These are phyloP conservation scores for Jimgerdemannia flammicorona DNA, from an alignment of 192 early-diverging fungal genomes.

Conservation along the genomic window DNA sequence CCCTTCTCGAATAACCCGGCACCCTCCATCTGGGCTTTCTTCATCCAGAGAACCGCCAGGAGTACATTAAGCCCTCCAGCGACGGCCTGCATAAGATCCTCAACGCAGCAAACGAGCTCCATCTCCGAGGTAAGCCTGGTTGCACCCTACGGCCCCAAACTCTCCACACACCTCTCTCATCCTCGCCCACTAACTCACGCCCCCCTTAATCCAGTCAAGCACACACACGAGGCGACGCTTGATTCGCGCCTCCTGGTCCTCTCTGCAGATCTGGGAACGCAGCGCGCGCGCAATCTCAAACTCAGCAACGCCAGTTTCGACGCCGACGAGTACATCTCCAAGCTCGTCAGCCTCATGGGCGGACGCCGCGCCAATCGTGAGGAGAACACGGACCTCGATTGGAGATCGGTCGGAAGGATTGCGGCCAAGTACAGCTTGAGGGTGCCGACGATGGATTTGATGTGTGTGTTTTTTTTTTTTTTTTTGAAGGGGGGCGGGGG, in stretches of 20 bases:
- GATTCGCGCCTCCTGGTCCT: constrained; percentile 81
- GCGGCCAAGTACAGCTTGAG: constrained; percentile 48
- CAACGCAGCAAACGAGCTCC: constrained; percentile 31
- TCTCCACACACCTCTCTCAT: not conserved
- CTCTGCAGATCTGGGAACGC: constrained; percentile 68
- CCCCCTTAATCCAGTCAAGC: constrained; percentile 49
- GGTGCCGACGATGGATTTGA: constrained; percentile 71
- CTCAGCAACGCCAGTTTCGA: constrained; percentile 75
- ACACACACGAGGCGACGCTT: constrained; percentile 83
- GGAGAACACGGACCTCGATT: constrained; percentile 36
- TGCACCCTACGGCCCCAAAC: not conserved
- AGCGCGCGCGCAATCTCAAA: constrained; percentile 74
- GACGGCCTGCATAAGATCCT: constrained; percentile 31
- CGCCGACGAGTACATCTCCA: constrained; percentile 70
- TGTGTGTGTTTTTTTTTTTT: constrained; percentile 51
- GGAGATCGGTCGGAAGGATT: constrained; percentile 54
- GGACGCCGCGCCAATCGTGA: constrained; percentile 31
- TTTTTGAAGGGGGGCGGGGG: too few relatives aligned
- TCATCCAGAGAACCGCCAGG: constrained; percentile 37
- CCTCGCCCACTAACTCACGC: too few relatives aligned
- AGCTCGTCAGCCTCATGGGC: constrained; percentile 49
- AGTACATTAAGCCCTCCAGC: constrained; percentile 29
- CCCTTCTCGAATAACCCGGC: too few relatives aligned
- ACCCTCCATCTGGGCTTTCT: too few relatives aligned
- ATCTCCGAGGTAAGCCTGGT: constrained; percentile 27